Conservation (phyloP, 1,284 basidiomycete species). For the Exsudoporus floridanus region DNA sequence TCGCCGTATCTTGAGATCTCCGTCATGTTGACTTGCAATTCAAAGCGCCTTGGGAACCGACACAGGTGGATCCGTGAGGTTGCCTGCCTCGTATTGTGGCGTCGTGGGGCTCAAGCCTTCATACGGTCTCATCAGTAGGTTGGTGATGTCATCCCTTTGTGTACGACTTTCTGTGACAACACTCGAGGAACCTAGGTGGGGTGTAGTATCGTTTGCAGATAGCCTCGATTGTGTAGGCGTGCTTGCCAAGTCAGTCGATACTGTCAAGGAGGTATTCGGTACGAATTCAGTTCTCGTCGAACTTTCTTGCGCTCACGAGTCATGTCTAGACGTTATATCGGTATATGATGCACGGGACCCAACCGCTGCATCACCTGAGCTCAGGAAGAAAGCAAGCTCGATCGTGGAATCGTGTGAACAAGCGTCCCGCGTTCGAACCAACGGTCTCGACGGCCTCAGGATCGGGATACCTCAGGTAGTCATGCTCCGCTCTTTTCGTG, state of each 20-base stretch:
- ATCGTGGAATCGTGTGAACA: conserved; percentile 14
- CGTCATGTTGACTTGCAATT: conserved; percentile 11
- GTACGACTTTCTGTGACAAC: conserved; percentile 2
- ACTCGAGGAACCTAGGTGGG: conserved; percentile 59
- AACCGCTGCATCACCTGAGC: conserved; percentile 57
- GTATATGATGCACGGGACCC: conserved; percentile 76
- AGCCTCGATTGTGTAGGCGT: conserved; percentile 94
- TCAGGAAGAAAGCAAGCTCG: conserved; percentile 36
- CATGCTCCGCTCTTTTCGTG: neutral
- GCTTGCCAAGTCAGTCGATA: conserved; percentile 56
- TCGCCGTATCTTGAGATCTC: neutral
- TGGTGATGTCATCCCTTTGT: conserved; percentile 8
- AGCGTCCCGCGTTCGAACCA: conserved; percentile 8
- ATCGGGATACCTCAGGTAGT: conserved; percentile 61
- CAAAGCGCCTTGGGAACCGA: conserved; percentile 87
- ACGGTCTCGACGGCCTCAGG: conserved; percentile 42
- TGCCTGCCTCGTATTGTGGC: conserved; percentile 94
- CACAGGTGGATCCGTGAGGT: conserved; percentile 90
- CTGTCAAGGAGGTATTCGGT: conserved; percentile 65
- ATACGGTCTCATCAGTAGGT: conserved; percentile 89
- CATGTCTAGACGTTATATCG: conserved; percentile 57
- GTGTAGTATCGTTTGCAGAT: conserved; percentile 91
- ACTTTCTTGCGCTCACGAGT: conserved; percentile 2
- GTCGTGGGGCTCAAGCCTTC: conserved; percentile 92
- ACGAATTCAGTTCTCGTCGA: neutral